A percentile compares a stretch with the other conserved stretches of the same genome.
These are phyloP conservation scores for Willaertia magna DNA, from an alignment of 208 protist species.

Conservation along the genomic window DNA sequence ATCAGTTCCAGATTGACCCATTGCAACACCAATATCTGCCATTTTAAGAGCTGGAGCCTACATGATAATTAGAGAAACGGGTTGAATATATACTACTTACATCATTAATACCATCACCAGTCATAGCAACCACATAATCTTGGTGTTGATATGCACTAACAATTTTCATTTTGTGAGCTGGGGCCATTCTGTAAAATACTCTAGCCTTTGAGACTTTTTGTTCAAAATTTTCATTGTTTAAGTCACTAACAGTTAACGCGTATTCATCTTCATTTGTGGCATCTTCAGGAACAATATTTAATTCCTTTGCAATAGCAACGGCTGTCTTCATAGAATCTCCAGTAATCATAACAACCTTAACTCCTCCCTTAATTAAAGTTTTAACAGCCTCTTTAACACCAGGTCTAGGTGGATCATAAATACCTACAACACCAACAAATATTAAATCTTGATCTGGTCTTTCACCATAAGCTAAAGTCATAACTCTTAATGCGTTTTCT, in stretches of 20 bases:
- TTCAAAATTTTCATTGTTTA: background rate
- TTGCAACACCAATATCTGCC: conserved; percentile 95
- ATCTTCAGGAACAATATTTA: conserved; percentile 53
- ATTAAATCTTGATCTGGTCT: conserved; percentile 49
- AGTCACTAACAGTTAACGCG: conserved; percentile 31
- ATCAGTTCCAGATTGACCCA: conserved; percentile 88
- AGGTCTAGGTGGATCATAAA: background rate
- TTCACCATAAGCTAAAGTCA: conserved; percentile 29
- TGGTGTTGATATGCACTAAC: conserved; percentile 32
- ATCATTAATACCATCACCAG: conserved; percentile 77
- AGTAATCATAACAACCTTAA: conserved; percentile 63
- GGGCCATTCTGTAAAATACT: conserved; percentile 35
- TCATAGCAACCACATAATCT: conserved; percentile 52
- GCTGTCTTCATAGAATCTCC: conserved; percentile 68
- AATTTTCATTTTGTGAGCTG: conserved; percentile 47
- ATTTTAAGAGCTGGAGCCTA: conserved; percentile 91
- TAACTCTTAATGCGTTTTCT: conserved; percentile 18
- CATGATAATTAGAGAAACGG: background rate
- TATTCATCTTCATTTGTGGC: background rate
- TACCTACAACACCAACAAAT: conserved; percentile 77
- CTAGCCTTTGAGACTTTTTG: background rate
- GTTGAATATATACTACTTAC: background rate
- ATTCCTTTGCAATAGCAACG: conserved; percentile 43
- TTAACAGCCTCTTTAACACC: background rate
- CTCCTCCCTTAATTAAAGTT: background rate